Evolutionary conservation across 805 yeast genomes (phyloP).

Genomic region (Metschnikowia bowlesiae): DNA sequence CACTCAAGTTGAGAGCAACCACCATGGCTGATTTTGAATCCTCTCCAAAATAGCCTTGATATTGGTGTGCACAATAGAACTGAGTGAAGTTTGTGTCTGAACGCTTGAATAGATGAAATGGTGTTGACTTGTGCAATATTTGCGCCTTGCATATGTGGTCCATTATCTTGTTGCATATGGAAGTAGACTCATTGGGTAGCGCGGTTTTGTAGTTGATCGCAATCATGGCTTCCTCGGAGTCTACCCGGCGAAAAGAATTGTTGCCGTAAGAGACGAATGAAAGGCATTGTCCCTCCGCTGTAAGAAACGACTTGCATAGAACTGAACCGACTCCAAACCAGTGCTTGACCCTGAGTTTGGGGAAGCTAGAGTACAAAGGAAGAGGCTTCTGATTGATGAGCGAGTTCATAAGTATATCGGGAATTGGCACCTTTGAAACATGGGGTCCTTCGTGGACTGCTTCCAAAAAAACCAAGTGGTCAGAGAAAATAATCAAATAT

Average conservation of each 20-base stretch:
- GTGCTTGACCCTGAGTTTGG: slow-evolving; percentile 60
- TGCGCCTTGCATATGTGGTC: slow-evolving; percentile 64
- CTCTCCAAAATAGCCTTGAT: slow-evolving; percentile 48
- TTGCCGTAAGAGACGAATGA: slow-evolving; percentile 25
- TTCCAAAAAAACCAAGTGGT: slow-evolving; percentile 62
- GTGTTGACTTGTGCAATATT: slow-evolving; percentile 70
- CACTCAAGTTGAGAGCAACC: slow-evolving; percentile 57
- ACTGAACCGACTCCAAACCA: slow-evolving; percentile 64
- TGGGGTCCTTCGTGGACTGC: slow-evolving; percentile 41
- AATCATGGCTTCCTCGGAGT: slow-evolving; percentile 16
- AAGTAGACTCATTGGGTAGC: slow-evolving; percentile 4
- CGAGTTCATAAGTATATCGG: slow-evolving; percentile 87
- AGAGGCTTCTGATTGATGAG: slow-evolving; percentile 81
- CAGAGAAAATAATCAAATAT: slow-evolving; percentile 75
- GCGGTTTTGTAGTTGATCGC: slow-evolving; percentile 27
- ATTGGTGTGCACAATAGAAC: slow-evolving; percentile 70
- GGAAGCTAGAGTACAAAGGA: slow-evolving; percentile 44
- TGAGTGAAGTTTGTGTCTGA: slow-evolving; percentile 29
- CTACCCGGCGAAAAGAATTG: slow-evolving; percentile 23
- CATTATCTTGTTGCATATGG: slow-evolving; percentile 38
- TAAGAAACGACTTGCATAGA: slow-evolving; percentile 43
- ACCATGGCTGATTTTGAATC: slow-evolving; percentile 58
- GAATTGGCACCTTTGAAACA: slow-evolving; percentile 29
- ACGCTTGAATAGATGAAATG: slow-evolving; percentile 77
- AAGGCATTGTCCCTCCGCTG: slow-evolving; percentile 21